A percentile compares a stretch with the other conserved stretches of the same genome.
phyloP scores from a whole-genome alignment of 768 basidiomycete species.

The Neoboletus subvelutipes region DNA sequence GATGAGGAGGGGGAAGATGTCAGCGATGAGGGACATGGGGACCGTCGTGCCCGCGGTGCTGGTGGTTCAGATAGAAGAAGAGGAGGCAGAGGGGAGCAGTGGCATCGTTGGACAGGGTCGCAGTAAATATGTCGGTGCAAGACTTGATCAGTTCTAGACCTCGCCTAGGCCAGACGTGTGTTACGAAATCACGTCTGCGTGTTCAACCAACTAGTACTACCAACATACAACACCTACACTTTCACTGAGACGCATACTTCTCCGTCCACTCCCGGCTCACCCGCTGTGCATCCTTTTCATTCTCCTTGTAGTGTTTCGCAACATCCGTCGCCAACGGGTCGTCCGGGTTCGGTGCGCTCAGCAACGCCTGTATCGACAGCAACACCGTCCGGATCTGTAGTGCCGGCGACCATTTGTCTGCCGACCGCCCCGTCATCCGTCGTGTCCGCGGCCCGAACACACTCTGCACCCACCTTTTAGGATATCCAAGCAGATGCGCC shows the following conservation, averaged over 20 bases:
- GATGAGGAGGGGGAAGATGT: constrained; percentile 36
- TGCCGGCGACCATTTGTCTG: constrained; percentile 99
- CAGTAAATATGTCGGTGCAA: constrained; percentile 13
- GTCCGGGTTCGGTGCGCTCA: constrained; percentile 95
- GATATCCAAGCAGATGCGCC: constrained; percentile 97
- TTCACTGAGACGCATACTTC: constrained; percentile 63
- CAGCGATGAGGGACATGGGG: constrained; percentile 34
- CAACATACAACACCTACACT: too few relatives aligned
- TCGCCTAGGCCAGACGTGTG: constrained; percentile 12
- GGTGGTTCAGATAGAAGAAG: not conserved
- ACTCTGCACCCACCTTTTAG: constrained; percentile 71
- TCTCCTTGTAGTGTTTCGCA: constrained; percentile 98
- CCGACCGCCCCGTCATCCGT: not conserved
- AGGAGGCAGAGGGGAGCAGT: constrained; percentile 12
- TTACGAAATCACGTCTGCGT: constrained; percentile 15
- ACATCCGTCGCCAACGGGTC: constrained; percentile 93
- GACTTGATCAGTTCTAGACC: constrained; percentile 25
- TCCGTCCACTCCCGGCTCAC: constrained; percentile 96
- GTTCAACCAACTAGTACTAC: too few relatives aligned
- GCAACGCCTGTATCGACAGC: constrained; percentile 93
- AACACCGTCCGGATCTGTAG: constrained; percentile 98
- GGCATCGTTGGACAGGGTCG: constrained; percentile 10
- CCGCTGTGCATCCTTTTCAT: constrained; percentile 89
- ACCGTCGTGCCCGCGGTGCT: not conserved
- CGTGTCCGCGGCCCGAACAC: not conserved